Evolutionary conservation across 2,329 filamentous ascomycete species (phyloP).

Genomic region (Basipetospora chlamydospora): DNA sequence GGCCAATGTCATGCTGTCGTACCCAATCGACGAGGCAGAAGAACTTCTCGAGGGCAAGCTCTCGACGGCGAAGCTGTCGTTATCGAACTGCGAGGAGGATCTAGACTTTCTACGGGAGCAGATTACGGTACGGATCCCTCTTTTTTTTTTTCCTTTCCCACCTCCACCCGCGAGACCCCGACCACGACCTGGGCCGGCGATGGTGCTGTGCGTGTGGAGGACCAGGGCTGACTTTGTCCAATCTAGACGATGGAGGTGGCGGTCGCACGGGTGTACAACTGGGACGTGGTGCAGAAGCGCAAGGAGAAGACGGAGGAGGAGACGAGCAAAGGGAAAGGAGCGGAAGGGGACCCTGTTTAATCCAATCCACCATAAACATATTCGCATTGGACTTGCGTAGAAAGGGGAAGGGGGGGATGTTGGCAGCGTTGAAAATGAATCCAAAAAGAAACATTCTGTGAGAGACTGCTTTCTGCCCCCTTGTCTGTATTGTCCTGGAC

Average conservation of each 20-base stretch:
- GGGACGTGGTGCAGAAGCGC: conserved; percentile 90
- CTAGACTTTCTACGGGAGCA: conserved; percentile 90
- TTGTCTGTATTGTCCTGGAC: no score
- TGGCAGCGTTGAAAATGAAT: no score
- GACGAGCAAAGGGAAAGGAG: conserved; percentile 24
- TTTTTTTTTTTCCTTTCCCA: neutral
- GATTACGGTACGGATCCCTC: conserved; percentile 54
- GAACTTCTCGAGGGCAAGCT: conserved; percentile 64
- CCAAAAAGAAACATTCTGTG: no score
- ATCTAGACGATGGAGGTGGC: conserved; percentile 96
- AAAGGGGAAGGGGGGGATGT: neutral
- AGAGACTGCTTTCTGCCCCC: no score
- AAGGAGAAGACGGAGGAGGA: conserved; percentile 68
- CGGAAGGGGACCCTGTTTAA: conserved; percentile 19
- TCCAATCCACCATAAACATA: no score
- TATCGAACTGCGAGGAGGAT: conserved; percentile 89
- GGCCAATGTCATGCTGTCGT: conserved; percentile 96
- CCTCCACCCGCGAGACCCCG: neutral
- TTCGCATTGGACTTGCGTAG: no score
- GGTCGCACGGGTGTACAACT: conserved; percentile 95
- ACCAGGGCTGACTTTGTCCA: no score
- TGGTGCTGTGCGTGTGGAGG: no score
- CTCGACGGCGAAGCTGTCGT: conserved; percentile 60
- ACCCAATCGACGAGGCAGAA: conserved; percentile 79
- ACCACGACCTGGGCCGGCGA: conserved; percentile 7